Percentiles rank a stretch among this genome's conserved stretches.
Conservation (phyloP, 352 stramenopile species). For the Pythium scleroteichum region DNA sequence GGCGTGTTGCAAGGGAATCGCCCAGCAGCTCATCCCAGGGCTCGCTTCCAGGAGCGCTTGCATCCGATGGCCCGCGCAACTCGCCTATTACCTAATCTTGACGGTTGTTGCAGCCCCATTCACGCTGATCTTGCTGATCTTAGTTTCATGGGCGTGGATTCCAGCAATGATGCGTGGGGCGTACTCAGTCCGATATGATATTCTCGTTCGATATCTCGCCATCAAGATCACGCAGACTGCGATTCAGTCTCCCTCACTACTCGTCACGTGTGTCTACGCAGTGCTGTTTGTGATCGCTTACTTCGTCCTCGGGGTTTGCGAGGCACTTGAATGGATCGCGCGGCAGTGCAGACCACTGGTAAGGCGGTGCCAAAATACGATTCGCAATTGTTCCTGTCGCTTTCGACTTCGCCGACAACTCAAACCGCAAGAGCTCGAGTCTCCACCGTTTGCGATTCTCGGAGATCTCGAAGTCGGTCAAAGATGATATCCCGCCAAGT, state of each 20-base stretch:
- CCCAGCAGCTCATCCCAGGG: constrained; percentile 2
- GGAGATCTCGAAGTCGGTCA: background rate
- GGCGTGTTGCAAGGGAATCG: constrained; percentile 5
- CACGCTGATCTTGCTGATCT: background rate
- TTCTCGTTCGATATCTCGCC: background rate
- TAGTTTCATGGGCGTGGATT: background rate
- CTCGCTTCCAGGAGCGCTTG: background rate
- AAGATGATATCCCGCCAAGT: background rate
- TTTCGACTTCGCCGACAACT: background rate
- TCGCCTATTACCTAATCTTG: background rate
- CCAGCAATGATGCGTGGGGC: background rate
- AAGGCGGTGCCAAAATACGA: background rate
- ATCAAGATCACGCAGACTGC: background rate
- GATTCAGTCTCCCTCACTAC: background rate
- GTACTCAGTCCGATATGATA: background rate
- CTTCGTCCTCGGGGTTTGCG: background rate
- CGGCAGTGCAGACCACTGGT: background rate
- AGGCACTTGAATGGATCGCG: background rate
- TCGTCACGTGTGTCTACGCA: background rate
- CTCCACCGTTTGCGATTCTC: background rate
- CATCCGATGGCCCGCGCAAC: background rate
- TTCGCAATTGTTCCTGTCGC: background rate
- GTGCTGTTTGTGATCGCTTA: background rate
- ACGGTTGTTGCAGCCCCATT: background rate
- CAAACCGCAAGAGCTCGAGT: background rate